Conservation (phyloP, 2,329 filamentous ascomycete genomes). For the Pestalotiopsis sp. region DNA sequence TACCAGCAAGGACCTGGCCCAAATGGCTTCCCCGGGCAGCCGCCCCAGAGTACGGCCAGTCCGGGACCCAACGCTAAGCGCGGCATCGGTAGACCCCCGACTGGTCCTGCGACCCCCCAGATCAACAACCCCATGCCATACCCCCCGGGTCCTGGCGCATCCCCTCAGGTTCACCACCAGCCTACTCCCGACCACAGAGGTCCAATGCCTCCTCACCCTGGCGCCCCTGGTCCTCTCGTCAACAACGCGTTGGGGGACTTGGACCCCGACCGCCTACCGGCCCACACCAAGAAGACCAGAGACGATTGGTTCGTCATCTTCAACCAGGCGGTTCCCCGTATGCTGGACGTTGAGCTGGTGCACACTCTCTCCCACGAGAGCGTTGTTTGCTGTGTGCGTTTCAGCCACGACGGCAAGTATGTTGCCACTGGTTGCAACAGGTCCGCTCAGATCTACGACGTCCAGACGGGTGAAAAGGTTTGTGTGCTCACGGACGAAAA, state of each 20-base stretch:
- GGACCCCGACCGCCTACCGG: slow-evolving; percentile 81
- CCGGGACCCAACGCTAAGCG: slow-evolving; percentile 80
- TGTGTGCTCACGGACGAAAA: slow-evolving; percentile 88
- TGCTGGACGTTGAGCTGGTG: slow-evolving; percentile 90
- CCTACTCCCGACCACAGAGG: slow-evolving; percentile 71
- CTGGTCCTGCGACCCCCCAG: slow-evolving; percentile 84
- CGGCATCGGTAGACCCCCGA: slow-evolving; percentile 66
- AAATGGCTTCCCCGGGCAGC: slow-evolving; percentile 78
- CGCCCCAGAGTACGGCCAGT: slow-evolving; percentile 82
- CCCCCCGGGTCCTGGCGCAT: slow-evolving; percentile 72
- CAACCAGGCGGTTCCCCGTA: slow-evolving; percentile 87
- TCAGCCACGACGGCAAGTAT: slow-evolving; percentile 93
- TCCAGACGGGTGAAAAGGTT: slow-evolving; percentile 82
- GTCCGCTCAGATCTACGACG: slow-evolving; percentile 99
- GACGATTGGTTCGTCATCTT: slow-evolving; percentile 97
- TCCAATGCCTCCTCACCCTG: slow-evolving; percentile 53
- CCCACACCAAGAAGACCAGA: slow-evolving; percentile 85
- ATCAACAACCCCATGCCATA: slow-evolving; percentile 88
- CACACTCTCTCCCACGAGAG: slow-evolving; percentile 94
- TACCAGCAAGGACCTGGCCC: slow-evolving; percentile 61
- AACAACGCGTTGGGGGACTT: slow-evolving; percentile 78
- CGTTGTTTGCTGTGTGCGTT: slow-evolving; percentile 96
- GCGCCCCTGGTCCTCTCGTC: slow-evolving; percentile 43
- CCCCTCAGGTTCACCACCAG: slow-evolving; percentile 80
- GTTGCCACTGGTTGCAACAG: slow-evolving; percentile 97